Conservation (phyloP, 2,329 filamentous ascomycete species). For the Talaromyces amestolkiae region DNA sequence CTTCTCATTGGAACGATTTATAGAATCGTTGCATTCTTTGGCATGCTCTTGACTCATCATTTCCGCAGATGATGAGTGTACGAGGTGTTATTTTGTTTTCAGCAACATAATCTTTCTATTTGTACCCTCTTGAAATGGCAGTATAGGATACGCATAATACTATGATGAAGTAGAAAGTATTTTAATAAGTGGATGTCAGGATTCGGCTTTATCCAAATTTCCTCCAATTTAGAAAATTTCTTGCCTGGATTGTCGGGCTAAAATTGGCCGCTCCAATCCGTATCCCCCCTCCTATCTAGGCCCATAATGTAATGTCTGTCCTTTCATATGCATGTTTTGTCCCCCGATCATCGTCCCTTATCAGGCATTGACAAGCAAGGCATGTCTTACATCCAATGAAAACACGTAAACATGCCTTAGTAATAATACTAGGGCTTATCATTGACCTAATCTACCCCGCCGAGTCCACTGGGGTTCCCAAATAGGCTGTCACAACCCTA, state of each 20-base stretch:
- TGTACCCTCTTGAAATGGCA: not conserved
- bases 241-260: not conserved
- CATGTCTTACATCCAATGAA: not conserved
- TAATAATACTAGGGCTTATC: not conserved
- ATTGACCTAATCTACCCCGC: not conserved
- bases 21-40: slow-evolving; percentile 7
- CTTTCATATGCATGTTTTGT: not conserved
- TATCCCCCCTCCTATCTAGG: not conserved
- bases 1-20: slow-evolving; percentile 14
- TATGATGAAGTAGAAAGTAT: not conserved
- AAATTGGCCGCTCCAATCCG: not conserved
- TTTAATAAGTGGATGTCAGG: not conserved
- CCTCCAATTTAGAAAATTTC: not conserved
- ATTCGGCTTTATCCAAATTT: not conserved
- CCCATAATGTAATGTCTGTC: not conserved
- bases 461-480: not conserved
- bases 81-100: not conserved
- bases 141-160: not conserved
- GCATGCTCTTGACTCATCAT: slow-evolving; percentile 11
- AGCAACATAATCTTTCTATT: not conserved
- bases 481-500: not conserved
- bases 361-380: not conserved
- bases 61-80: not conserved
- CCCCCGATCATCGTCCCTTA: not conserved
- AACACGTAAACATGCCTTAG: not conserved